phyloP scores from a whole-genome alignment of 495 filamentous ascomycete genomes.

The Podospora pseudoanserina region DNA sequence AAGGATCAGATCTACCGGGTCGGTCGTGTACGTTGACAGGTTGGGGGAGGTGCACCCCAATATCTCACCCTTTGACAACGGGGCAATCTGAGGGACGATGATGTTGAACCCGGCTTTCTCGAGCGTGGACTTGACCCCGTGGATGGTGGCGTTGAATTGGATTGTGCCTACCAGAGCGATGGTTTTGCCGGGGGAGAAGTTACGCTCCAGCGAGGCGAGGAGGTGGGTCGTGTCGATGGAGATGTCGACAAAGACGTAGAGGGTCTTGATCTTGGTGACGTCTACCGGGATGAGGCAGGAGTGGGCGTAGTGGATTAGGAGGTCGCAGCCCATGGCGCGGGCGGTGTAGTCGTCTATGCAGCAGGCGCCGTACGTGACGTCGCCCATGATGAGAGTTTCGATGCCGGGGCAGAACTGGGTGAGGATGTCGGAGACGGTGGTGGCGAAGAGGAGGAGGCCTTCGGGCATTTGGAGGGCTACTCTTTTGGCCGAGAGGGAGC shows the following conservation, averaged over 20 bases:
- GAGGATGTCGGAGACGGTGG: constrained; percentile 95
- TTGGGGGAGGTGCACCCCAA: constrained; percentile 90
- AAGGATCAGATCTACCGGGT: constrained; percentile 69
- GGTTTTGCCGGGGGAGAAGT: constrained; percentile 78
- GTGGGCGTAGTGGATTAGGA: constrained; percentile 96
- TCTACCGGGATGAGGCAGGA: constrained; percentile 94
- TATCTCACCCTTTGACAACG: constrained; percentile 89
- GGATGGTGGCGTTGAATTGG: constrained; percentile 96
- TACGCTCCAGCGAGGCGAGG: constrained; percentile 78
- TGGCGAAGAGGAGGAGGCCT: constrained; percentile 91
- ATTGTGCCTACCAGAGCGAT: constrained; percentile 95
- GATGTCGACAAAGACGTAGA: constrained; percentile 98
- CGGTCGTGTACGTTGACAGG: constrained; percentile 48
- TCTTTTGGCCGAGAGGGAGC: constrained; percentile 66
- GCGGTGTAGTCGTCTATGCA: constrained; percentile 99
- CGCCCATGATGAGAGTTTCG: constrained; percentile 96
- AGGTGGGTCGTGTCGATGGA: constrained; percentile 88
- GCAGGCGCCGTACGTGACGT: constrained; percentile 97
- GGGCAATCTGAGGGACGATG: constrained; percentile 87
- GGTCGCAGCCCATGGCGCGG: constrained; percentile 86
- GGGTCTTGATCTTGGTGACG: constrained; percentile 88
- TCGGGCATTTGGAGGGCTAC: constrained; percentile 96
- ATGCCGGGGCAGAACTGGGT: constrained; percentile 88
- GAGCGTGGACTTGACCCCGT: constrained; percentile 69
- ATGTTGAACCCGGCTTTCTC: constrained; percentile 79